Conservation (phyloP, 1,139 yeast species). For the Kodamaea anthophila region DNA sequence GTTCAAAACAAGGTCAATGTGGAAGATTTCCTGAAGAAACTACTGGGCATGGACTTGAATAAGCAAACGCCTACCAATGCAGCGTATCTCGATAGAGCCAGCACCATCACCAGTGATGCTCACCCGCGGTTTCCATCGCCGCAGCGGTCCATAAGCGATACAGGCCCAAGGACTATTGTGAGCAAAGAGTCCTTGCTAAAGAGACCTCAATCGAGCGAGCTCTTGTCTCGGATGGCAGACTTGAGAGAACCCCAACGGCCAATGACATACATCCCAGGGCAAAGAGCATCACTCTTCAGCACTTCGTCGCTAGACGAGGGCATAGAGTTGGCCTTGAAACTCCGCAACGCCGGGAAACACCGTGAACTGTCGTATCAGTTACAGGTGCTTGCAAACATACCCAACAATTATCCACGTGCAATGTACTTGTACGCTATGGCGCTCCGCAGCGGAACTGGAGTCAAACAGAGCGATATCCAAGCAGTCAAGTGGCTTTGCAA, state of each 20-base stretch:
- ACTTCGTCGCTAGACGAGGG: conserved; percentile 27
- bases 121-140: neutral
- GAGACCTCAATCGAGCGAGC: too few species aligned
- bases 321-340: conserved; percentile 46
- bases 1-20: conserved; percentile 14
- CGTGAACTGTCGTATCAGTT: conserved; percentile 68
- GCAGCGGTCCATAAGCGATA: too few species aligned
- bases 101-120: neutral
- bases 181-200: too few species aligned
- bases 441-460: conserved; percentile 66
- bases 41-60: too few species aligned
- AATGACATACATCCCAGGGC: too few species aligned
- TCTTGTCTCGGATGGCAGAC: too few species aligned
- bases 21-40: too few species aligned
- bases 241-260: neutral
- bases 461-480: conserved; percentile 49
- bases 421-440: conserved; percentile 70
- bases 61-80: too few species aligned
- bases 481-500: conserved; percentile 59
- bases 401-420: conserved; percentile 53
- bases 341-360: conserved; percentile 53
- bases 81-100: neutral
- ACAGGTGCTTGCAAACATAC: conserved; percentile 54
- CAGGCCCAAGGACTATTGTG: too few species aligned
- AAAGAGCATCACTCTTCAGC: too few species aligned